Base-by-base conservation (phyloP, 129 eudicot species). In the Artemisia annua region DNA sequence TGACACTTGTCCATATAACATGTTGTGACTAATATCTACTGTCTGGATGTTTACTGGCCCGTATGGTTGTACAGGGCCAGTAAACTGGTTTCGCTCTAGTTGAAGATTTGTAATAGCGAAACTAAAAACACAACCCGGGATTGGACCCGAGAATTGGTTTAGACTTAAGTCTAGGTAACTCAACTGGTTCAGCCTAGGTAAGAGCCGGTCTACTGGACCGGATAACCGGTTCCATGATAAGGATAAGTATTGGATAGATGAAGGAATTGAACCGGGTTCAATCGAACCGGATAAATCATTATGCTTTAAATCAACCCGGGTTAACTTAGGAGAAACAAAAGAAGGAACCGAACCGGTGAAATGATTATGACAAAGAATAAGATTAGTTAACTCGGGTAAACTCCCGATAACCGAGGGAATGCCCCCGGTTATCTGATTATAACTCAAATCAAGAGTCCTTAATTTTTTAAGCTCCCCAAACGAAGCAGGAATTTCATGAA, bases 21-120 rank as follows among this genome's bases (percentile, higher is more conserved):
- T 77, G 83, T 94, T 94, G 73, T 71, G 88, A 56, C 99, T 94
- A 9, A 94, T 77, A 75, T 94, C 99, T 22, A 94, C 93, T 48
- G 91, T 90, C 11, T 73, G 81, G 11, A 94, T 94, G 1, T 75
- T 24, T 8, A 94, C 99, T 3, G 83, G 72, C 7, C 77, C 50
- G 8, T 15, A 55, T n/a, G 96, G 99, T n/a, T 66, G 75, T n/a
- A 94, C 94, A 79, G 85, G 82, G 0, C 99, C 97, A 48, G 74
- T 61, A 51, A 94, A 94, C 46, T 60, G 76, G 67, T 94, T 94
- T 30, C 99, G 51, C 30, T 94, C 96, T 3, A 94, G 74, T 22
- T 90, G 97, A 11, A 94, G 94, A 75, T 83, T 90, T 5, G 82
- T 69, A 71, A 94, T 70, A 1, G 96, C 93, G 71, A 86, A 94